Conservation (phyloP, 805 yeast species). For the Myxozyma mucilagina region DNA sequence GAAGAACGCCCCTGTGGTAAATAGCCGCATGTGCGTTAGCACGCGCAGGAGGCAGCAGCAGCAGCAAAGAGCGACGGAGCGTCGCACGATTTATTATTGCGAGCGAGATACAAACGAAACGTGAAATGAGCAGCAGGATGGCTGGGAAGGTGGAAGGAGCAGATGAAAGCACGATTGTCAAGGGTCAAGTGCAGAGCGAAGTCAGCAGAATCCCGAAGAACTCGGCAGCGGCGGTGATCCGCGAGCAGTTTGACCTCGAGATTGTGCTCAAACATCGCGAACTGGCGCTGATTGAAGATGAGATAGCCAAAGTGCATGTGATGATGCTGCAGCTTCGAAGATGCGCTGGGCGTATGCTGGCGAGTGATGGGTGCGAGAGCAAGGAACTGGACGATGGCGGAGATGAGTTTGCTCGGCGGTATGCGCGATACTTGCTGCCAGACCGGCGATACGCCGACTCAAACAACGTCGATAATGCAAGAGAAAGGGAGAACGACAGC, state of each 20-base stretch:
- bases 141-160: no score
- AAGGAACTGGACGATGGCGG: no score
- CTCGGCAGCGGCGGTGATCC: conserved; percentile 26
- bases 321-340: conserved; percentile 41
- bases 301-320: conserved; percentile 40
- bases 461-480: not conserved
- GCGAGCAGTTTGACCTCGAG: conserved; percentile 41
- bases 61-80: no score
- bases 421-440: conserved; percentile 35
- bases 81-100: no score
- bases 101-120: no score
- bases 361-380: conserved; percentile 24
- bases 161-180: no score
- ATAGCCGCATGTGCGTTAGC: no score
- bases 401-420: conserved; percentile 34
- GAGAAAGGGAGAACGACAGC: not conserved
- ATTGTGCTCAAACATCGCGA: conserved; percentile 43
- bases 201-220: not conserved
- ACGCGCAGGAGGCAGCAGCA: no score
- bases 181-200: no score
- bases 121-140: no score
- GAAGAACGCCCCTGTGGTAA: no score
- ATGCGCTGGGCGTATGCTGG: conserved; percentile 22
- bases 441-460: conserved; percentile 20
- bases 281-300: conserved; percentile 40